Base-by-base conservation (phyloP, 108 stramenopile species). In the Nitzschia sp. region DNA sequence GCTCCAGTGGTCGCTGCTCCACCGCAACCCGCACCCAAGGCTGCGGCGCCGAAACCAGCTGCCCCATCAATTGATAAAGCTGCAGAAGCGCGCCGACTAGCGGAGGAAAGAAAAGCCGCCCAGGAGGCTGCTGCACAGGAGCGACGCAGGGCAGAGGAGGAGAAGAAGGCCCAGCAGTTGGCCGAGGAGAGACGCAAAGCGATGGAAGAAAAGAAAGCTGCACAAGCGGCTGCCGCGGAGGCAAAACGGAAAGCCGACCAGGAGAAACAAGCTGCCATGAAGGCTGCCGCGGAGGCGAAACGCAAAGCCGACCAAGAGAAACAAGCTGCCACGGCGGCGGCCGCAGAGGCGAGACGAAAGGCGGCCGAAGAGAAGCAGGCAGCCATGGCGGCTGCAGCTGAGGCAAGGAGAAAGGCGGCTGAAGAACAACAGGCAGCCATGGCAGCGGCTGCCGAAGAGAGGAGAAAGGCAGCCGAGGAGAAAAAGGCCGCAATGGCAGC, bases 331-430 rank as follows among this genome's bases (percentile, higher is more conserved):
- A 47, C 5, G 0, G 38, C 26, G 2, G 55, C 34, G 5, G 54
- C 36, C 57, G 62, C 62, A 2, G 32, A 46, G n/a, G 72, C 51
- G 24, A 54, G 28, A 32, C 48, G 46, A 4, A 54, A 54, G 42
- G 63, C 46, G 21, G 70, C 70, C 21, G 73, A 54, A 36, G 68
- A 59, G 17, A 65, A 58, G 66, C 62, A 49, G 26, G 72, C 73
- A 5, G 33, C 46, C 0, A 54, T 53, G 26, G 65, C 57, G 6
- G 70, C 70, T 31, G 64, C 51, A 34, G 76, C 59, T 1, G 70
- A 59, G 53, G 65, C 59, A 31, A 56, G 57, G 6, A 3, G 31
- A 45, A 2, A 42, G 11, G 9, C 26, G 34, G 70, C 28, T 15
- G 70, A 66, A 28, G 26, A 49, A 26, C 48, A 64, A 25, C 64